phyloP scores from a whole-genome alignment of 202 grass and related monocot genomes.

The Schoenoplectus triqueter region DNA sequence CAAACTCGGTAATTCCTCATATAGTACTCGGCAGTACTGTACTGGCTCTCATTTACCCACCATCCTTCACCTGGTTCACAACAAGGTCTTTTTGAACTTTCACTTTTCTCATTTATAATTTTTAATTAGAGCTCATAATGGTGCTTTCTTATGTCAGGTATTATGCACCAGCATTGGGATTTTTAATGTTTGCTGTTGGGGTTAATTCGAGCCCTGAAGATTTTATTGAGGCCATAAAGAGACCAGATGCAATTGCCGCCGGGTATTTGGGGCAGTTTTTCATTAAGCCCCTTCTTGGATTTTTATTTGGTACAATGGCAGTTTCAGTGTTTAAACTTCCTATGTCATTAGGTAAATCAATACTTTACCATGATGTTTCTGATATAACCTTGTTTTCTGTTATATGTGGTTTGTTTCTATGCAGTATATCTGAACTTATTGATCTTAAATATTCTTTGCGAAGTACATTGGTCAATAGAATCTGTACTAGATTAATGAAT shows the following conservation, averaged over 20 bases:
- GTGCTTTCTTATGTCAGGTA: slow-evolving; percentile 58
- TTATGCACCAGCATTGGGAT: slow-evolving; percentile 83
- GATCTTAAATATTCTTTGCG: slow-evolving; percentile 30
- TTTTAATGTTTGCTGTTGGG: slow-evolving; percentile 98
- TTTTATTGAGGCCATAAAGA: slow-evolving; percentile 88
- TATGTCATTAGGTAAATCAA: slow-evolving; percentile 62
- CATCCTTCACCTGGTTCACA: slow-evolving; percentile 97
- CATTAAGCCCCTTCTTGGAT: slow-evolving; percentile 81
- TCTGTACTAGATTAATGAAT: neutral
- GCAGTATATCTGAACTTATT: neutral
- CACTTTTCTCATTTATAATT: slow-evolving; percentile 23
- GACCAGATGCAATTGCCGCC: slow-evolving; percentile 67
- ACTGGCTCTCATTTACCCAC: slow-evolving; percentile 80
- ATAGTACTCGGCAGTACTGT: slow-evolving; percentile 83
- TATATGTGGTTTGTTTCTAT: neutral
- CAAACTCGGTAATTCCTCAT: slow-evolving; percentile 83
- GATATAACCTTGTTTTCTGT: slow-evolving; percentile 20
- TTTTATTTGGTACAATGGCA: slow-evolving; percentile 83
- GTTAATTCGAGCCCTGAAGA: slow-evolving; percentile 88
- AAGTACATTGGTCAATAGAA: neutral
- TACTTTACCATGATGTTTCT: slow-evolving; percentile 19
- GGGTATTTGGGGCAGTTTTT: slow-evolving; percentile 85
- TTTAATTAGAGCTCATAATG: slow-evolving; percentile 19
- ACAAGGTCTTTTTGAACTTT: slow-evolving; percentile 53
- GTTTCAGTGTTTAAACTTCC: slow-evolving; percentile 73